Base-by-base conservation (phyloP, 1,284 basidiomycete species). In the Baeospora myosura region DNA sequence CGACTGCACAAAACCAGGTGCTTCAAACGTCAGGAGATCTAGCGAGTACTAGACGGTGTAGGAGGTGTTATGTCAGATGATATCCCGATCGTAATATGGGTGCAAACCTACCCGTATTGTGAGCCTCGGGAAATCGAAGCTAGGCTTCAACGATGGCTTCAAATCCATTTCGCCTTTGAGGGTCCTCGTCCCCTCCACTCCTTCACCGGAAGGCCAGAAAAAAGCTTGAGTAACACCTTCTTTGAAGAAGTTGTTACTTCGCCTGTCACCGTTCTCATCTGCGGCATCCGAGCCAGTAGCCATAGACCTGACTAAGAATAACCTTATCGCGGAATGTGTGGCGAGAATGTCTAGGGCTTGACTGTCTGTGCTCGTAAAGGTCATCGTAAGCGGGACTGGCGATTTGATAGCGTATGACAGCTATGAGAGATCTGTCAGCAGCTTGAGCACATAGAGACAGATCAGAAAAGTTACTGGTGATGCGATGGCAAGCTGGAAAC, bases 141-240 rank as follows among this genome's bases (percentile, higher is more conserved):
- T 73, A 3, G 70, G 71, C 49, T 72, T 78, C 38, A 72, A 40
- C 10, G 54, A 56, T 45, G 57, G 68, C 46, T 63, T 60, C 18
- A 78, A 57, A 6, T 72, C 65, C 21, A 81, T 49, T 54, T 80
- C 76, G 5, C 78, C 78, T 36, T 66, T 61, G 11, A 79, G 52
- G 21, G 59, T 52, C 14, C 71, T 60, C 29, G 54, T 59, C 20
- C 62, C 46, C 5, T 47, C 52, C 12, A 60, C 56, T n/a, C n/a
- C n/a, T 18, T 66, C 62, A 2, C 54, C 56, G 3, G 62, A 54
- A 0, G 66, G 61, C 72, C 75, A 78, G 54, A 75, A 76, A 28
- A 65, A 65, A 0, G 68, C 75, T 21, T 60, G 58, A 4, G 66
- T 68, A 12, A 66, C 60, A 17, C 52, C 58, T 39, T 67, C 61